A percentile compares a stretch with the other conserved stretches of the same genome.
Evolutionary conservation across 495 filamentous ascomycete genomes (phyloP).

Genomic region (Sphaerosporella brunnea): DNA sequence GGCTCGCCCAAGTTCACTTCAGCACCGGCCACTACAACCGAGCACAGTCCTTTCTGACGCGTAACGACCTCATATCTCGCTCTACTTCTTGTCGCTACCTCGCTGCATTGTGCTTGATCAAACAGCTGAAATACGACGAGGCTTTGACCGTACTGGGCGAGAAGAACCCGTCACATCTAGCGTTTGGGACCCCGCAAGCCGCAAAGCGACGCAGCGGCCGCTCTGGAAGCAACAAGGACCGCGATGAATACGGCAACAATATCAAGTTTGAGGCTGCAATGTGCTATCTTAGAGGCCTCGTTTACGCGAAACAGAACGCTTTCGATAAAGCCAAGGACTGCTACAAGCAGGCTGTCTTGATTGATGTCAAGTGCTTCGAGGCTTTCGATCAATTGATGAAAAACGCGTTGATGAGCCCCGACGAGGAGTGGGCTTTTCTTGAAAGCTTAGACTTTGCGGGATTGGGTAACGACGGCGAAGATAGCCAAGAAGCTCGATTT

Average conservation of each 20-base stretch:
- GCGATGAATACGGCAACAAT: conserved; percentile 54
- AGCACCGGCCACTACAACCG: conserved; percentile 82
- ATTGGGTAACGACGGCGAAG: conserved; percentile 37
- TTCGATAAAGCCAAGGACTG: conserved; percentile 96
- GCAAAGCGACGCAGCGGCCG: conserved; percentile 29
- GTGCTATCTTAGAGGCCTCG: conserved; percentile 86
- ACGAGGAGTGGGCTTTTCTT: conserved; percentile 87
- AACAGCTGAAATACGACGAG: conserved; percentile 73
- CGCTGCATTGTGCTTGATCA: conserved; percentile 80
- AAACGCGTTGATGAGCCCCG: conserved; percentile 91
- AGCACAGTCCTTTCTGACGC: conserved; percentile 66
- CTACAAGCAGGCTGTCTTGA: conserved; percentile 89
- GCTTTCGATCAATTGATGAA: conserved; percentile 96
- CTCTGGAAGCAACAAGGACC: conserved; percentile 32
- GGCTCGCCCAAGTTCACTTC: conserved; percentile 89
- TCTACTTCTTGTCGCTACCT: conserved; percentile 81
- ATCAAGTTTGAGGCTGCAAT: conserved; percentile 85
- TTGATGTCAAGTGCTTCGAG: conserved; percentile 97
- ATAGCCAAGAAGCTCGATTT: conserved; percentile 46
- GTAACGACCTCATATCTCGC: conserved; percentile 61
- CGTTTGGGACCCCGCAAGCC: conserved; percentile 38
- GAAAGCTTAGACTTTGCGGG: conserved; percentile 82
- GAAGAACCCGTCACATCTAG: conserved; percentile 74
- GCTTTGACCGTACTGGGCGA: conserved; percentile 79
- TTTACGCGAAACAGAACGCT: conserved; percentile 92